Base-by-base conservation (phyloP, 371 early-diverging fungal species). In the Syncephalis plumigaleata region DNA sequence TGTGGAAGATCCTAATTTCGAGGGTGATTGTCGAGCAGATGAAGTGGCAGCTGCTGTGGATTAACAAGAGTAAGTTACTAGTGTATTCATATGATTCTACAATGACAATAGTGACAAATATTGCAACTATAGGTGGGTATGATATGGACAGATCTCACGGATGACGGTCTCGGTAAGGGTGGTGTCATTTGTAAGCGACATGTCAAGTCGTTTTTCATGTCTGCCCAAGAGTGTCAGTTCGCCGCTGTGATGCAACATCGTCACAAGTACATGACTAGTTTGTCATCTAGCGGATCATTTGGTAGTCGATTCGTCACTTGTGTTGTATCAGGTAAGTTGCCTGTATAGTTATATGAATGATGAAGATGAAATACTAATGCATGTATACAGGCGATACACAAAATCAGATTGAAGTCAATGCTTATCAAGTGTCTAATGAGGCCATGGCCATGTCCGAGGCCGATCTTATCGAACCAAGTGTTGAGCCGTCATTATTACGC, bases 281-380 rank as follows among this genome's bases (percentile, higher is more conserved):
- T 84, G 62, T 77, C 87, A 8, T 60, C 72, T 7, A 67, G 76
- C 1, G 83, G 88, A 1, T 65, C 74, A 25, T 94, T 87, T 56
- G 88, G 93, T 11, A 81, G 83, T 52, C 84, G 90, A 50, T 93
- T 95, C 65, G 84, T 94, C 38, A 93, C 96, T 0, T 84, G 84
- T 56, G 84, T 93, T 2, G 68, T 94, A n/a, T 68, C 81, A 15
- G 94, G 91, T 36, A 78, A 84, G 51, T 50, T n/a, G n/a, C n/a
- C n/a, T n/a, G n/a, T n/a, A 58, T 37, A 13, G n/a, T 31, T 13
- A 18, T 3, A n/a, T n/a, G n/a, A n/a, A 7, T 44, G 18, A 55
- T 20, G 2, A n/a, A 63, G n/a, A 3, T 18, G 9, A 18, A 48
- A 44, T 9, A 17, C 23, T 24, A 45, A 53, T 61, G 61, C 50